These are phyloP conservation scores for Balamuthia mandrillaris DNA, from an alignment of 208 protist species.

Conservation along the genomic window DNA sequence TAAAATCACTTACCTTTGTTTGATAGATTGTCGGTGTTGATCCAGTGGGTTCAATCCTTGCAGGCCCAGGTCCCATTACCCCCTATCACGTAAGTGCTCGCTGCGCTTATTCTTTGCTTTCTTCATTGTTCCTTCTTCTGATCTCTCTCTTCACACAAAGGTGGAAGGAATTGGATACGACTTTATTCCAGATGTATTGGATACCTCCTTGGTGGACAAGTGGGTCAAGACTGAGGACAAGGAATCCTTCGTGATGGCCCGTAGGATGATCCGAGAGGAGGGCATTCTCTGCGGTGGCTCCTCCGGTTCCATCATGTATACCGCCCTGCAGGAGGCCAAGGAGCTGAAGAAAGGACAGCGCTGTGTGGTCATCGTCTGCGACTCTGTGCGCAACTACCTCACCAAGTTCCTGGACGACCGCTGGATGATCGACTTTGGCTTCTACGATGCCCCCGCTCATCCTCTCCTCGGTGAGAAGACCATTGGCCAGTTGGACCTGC, in stretches of 20 bases:
- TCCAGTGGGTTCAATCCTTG: slow-evolving; percentile 90
- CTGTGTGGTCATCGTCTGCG: slow-evolving; percentile 90
- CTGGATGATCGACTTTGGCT: slow-evolving; percentile 93
- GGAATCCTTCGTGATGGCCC: slow-evolving; percentile 88
- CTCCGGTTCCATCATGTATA: slow-evolving; percentile 84
- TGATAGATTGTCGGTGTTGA: slow-evolving; percentile 86
- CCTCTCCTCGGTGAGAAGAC: slow-evolving; percentile 29
- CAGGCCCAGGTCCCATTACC: slow-evolving; percentile 73
- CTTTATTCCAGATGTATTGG: slow-evolving; percentile 93
- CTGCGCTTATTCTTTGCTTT: not conserved
- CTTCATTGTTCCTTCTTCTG: not conserved
- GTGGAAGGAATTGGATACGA: slow-evolving; percentile 98
- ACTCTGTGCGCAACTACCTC: slow-evolving; percentile 96
- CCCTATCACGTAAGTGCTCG: not conserved
- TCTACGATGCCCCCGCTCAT: slow-evolving; percentile 65
- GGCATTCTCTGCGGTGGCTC: slow-evolving; percentile 92
- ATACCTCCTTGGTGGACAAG: slow-evolving; percentile 73
- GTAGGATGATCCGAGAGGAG: slow-evolving; percentile 88
- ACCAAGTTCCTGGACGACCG: slow-evolving; percentile 91
- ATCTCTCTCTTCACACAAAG: slow-evolving; percentile 45
- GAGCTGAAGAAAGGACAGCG: slow-evolving; percentile 80
- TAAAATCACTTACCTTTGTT: not conserved
- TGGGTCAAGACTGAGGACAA: slow-evolving; percentile 91
- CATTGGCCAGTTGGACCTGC: slow-evolving; percentile 50
- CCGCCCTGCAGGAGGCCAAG: slow-evolving; percentile 86